Conservation (phyloP, 768 basidiomycete genomes). For the Tricholoma furcatifolium region DNA sequence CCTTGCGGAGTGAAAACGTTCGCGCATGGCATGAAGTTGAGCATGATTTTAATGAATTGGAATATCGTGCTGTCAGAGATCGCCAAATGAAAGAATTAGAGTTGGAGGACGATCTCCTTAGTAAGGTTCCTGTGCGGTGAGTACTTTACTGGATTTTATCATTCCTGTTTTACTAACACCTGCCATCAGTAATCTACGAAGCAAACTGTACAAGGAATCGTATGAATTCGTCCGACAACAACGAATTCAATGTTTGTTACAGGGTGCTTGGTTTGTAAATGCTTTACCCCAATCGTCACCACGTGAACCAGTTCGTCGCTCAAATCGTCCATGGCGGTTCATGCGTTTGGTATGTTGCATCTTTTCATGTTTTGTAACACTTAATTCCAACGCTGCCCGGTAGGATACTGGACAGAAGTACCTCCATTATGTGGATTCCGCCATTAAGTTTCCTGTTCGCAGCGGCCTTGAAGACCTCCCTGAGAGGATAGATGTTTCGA, state of each 20-base stretch:
- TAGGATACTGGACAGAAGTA: conserved; percentile 81
- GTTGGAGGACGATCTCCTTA: conserved; percentile 82
- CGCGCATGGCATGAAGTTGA: conserved; percentile 85
- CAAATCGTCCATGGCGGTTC: conserved; percentile 78
- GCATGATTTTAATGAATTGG: conserved; percentile 74
- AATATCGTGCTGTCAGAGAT: conserved; percentile 84
- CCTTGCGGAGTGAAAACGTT: conserved; percentile 69
- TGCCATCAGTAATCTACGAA: conserved; percentile 67
- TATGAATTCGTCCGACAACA: conserved; percentile 89
- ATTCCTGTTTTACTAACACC: neutral
- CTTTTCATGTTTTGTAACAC: neutral
- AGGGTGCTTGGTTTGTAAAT: conserved; percentile 92
- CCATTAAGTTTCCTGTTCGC: conserved; percentile 75
- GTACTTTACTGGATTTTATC: conserved; percentile 23
- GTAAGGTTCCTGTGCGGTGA: conserved; percentile 83
- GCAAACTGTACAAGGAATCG: conserved; percentile 86
- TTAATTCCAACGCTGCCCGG: conserved; percentile 3
- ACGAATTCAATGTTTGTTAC: conserved; percentile 81
- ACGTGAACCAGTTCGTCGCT: conserved; percentile 54
- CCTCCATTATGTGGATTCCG: conserved; percentile 83
- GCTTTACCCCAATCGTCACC: conserved; percentile 57
- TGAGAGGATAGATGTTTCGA: conserved; percentile 78
- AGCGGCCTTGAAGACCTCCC: conserved; percentile 85
- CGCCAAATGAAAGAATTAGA: conserved; percentile 91
- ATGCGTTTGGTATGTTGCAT: conserved; percentile 67